Base-by-base conservation (phyloP, 2,329 filamentous ascomycete genomes). In the Pezicula neosporulosa region DNA sequence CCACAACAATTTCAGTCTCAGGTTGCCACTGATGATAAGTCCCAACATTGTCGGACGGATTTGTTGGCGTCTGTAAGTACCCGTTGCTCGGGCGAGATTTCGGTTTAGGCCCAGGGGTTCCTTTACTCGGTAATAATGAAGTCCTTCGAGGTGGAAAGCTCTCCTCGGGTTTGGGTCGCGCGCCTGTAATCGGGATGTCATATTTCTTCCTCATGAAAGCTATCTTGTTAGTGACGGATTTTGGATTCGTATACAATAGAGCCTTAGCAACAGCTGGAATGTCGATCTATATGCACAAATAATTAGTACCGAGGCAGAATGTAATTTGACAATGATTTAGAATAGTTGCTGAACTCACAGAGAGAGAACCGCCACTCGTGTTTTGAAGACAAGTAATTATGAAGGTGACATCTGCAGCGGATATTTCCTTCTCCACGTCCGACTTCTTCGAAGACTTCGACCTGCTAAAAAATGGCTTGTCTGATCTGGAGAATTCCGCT, bases 171-270 rank as follows among this genome's bases (percentile, higher is more conserved):
- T 27, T 27, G n/a, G 27, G 19, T 28, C 27, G 33, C n/a, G 42
- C 42, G n/a, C 42, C 42, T 12, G 42, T 44, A n/a, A 44, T 28
- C 12, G 42, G 42, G 12, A 44, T 44, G 21, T 44, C n/a, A 28
- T 44, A 44, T 16, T 27, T 44, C 42, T 44, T 44, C 27, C 42
- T 44, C 42, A 44, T 44, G 21, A 44, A 44, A n/a, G 42, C 42
- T 16, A 44, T 21, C 42, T 44, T 44, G 21, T 44, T 44, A n/a
- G 21, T 44, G 9, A 44, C 42, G 9, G 42, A 44, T 28, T 44
- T 44, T 12, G 42, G 42, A 30, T 44, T 44, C n/a, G 42, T 44
- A 27, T 44, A 44, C 9, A 27, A 15, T 6, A 44, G 42, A 8
- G 27, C 42, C 9, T 27, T 21, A 8, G 42, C 42, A 6, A 44